Conservation (phyloP, 208 protist species). For the Acanthamoeba sp. region DNA sequence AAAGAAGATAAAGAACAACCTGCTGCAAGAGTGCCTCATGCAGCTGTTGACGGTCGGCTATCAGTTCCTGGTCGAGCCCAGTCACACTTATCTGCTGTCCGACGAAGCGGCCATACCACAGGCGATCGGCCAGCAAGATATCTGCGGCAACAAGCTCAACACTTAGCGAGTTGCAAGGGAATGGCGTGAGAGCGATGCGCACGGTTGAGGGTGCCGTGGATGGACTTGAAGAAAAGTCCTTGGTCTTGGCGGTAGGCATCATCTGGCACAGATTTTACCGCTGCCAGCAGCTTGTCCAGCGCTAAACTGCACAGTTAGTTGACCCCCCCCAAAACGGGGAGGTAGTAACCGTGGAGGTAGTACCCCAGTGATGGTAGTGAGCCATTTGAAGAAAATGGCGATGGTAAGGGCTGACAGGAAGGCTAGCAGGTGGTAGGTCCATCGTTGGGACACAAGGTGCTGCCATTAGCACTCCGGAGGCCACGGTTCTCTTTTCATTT, state of each 20-base stretch:
- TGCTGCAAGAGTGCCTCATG: not conserved
- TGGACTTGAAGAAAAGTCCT: slow-evolving; percentile 22
- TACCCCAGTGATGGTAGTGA: slow-evolving; percentile 37
- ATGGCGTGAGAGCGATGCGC: not conserved
- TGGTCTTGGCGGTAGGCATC: not conserved
- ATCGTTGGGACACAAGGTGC: too few species aligned
- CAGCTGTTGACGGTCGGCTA: not conserved
- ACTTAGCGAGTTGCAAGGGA: not conserved
- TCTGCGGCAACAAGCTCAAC: not conserved
- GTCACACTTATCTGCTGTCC: not conserved
- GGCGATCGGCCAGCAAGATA: not conserved
- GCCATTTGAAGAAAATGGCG: not conserved
- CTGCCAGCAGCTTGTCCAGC: not conserved
- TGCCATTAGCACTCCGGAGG: too few species aligned
- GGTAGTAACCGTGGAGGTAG: not conserved
- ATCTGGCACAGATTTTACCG: not conserved
- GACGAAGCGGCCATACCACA: slow-evolving; percentile 52
- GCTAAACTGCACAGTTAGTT: not conserved
- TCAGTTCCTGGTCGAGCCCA: not conserved
- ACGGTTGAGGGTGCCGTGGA: slow-evolving; percentile 18
- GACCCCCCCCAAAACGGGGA: not conserved
- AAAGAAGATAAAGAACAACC: not conserved
- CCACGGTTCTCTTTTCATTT: too few species aligned
- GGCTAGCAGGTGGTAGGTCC: too few species aligned
- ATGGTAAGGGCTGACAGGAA: not conserved